Evolutionary conservation across 495 filamentous ascomycete species (phyloP), one percentile per base, ranked within the genome.

Genomic region (Aspergillus hancockii): DNA sequence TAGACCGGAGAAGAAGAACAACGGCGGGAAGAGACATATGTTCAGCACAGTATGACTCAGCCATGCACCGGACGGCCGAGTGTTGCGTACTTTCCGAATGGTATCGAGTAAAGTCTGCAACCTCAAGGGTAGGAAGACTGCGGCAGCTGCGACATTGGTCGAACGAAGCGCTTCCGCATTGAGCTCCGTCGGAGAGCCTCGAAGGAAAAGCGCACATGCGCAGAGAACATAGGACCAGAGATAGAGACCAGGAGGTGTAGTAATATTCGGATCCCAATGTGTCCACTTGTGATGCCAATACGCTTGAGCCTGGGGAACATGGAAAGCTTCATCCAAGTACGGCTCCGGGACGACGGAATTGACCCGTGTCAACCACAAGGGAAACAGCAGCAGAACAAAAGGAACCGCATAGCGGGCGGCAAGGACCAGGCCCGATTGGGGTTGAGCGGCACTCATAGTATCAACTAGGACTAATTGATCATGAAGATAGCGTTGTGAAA

Each of bases 241-340:
- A 65, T 81, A 97, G 77, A 98, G 79, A 19, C 93, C 95, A 8
- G 94, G 92, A 2, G 94, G 94, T 2, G 94, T 98, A 9, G 94
- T 98, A 61, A 98, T 91, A 67, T 97, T 98, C 14, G 91, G 89
- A 72, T 98, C 93, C 95, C 95, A 98, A 18, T 87, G 75, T 31
- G 70, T 68, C 75, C 87, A 97, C 28, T 83, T 79, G 18, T 89
- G 86, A 19, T 79, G 63, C 73, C 93, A 96, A 70, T 98, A 98
- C 9, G 81, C 81, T 55, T 95, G 89, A 0, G 92, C 92, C 73
- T 98, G 94, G 3, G 91, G 88, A 51, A 97, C 86, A 66, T 98
- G 94, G 72, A 98, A 98, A 23, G 92, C 86, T 75, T 98, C 94
- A 66, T 98, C 94, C 14, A 96, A 80, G 70, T 97, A 97, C 10